These are phyloP conservation scores for Pneumocystis canis DNA, from an alignment of 1,139 yeast genomes.

Conservation along the genomic window DNA sequence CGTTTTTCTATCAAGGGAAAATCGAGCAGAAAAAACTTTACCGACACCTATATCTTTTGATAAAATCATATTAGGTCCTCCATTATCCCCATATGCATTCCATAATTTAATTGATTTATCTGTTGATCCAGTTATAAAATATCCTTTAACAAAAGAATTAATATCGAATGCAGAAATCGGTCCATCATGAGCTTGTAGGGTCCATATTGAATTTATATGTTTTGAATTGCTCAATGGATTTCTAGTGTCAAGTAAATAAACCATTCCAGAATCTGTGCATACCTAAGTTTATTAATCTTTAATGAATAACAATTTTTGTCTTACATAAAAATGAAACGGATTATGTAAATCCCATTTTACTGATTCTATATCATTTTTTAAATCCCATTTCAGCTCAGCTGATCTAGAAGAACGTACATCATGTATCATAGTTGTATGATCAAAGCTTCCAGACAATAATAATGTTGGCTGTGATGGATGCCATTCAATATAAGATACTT, in stretches of 20 bases:
- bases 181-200: slow-evolving; percentile 91
- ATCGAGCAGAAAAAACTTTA: slow-evolving; percentile 67
- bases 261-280: slow-evolving; percentile 84
- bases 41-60: slow-evolving; percentile 93
- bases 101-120: slow-evolving; percentile 78
- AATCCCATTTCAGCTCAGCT: slow-evolving; percentile 51
- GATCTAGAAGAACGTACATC: slow-evolving; percentile 65
- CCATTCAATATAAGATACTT: slow-evolving; percentile 83
- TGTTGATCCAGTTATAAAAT: slow-evolving; percentile 76
- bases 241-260: slow-evolving; percentile 80
- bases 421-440: slow-evolving; percentile 58
- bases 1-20: slow-evolving; percentile 78
- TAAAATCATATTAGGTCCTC: slow-evolving; percentile 75
- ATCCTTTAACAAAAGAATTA: slow-evolving; percentile 52
- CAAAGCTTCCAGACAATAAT: slow-evolving; percentile 85
- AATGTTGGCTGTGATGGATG: slow-evolving; percentile 63
- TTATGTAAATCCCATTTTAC: slow-evolving; percentile 47
- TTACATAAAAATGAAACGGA: slow-evolving; percentile 56
- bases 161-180: slow-evolving; percentile 60
- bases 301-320: not conserved
- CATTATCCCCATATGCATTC: slow-evolving; percentile 42
- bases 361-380: slow-evolving; percentile 68
- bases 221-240: slow-evolving; percentile 15
- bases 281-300: not conserved
- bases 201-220: slow-evolving; percentile 66